Evolutionary conservation across 768 basidiomycete genomes (phyloP).

Genomic region (Russula virescens): DNA sequence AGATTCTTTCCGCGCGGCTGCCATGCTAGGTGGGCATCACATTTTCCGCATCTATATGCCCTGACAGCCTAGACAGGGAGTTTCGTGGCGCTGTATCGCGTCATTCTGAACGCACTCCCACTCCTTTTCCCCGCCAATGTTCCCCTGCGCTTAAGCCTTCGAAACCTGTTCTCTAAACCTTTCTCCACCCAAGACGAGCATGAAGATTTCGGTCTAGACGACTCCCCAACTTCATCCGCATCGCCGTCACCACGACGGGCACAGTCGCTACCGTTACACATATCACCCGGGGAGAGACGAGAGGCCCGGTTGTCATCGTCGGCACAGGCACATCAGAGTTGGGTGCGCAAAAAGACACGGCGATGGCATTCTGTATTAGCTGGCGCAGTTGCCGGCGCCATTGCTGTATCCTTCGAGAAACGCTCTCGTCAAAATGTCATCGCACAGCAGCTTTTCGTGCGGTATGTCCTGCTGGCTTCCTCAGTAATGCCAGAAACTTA

Average conservation of each 20-base stretch:
- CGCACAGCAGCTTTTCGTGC: conserved; percentile 85
- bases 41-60: not conserved
- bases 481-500: not conserved
- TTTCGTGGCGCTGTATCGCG: conserved; percentile 74
- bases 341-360: conserved; percentile 61
- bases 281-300: conserved; percentile 29
- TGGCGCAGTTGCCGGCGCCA: conserved; percentile 65
- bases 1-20: conserved; percentile 79
- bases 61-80: conserved; percentile 43
- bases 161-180: conserved; percentile 28
- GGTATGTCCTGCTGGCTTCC: conserved; percentile 41
- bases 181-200: conserved; percentile 24
- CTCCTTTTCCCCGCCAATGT: conserved; percentile 48
- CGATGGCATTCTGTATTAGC: conserved; percentile 79
- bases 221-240: conserved; percentile 18
- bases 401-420: conserved; percentile 76
- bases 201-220: conserved; percentile 24
- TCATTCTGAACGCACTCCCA: conserved; percentile 71
- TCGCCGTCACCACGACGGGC: conserved; percentile 26
- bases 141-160: conserved; percentile 24
- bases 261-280: conserved; percentile 7
- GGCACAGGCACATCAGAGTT: conserved; percentile 54
- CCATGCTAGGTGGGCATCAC: conserved; percentile 66
- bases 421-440: conserved; percentile 55
- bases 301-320: conserved; percentile 54